Conservation (phyloP, 2,329 filamentous ascomycete species). For the Pseudopyricularia cyperi region DNA sequence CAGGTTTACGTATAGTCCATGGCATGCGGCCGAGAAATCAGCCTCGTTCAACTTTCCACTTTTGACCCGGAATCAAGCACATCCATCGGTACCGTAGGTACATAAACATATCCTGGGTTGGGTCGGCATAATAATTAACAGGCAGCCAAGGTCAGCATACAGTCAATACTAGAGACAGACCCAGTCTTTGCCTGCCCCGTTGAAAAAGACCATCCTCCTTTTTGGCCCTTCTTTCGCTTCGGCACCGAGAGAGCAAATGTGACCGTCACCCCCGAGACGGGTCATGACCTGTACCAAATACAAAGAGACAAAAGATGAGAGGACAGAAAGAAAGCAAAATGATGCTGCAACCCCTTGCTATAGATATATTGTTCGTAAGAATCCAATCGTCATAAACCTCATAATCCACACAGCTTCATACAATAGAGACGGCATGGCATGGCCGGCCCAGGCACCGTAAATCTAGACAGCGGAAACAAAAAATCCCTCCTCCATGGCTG, state of each 20-base stretch:
- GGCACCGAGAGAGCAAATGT: not conserved
- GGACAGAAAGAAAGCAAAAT: not conserved
- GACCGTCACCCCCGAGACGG: too few relatives aligned
- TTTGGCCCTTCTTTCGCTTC: not conserved
- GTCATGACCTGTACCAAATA: not conserved
- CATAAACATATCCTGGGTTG: too few relatives aligned
- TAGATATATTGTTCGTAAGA: not conserved
- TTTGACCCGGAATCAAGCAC: too few relatives aligned
- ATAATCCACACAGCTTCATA: not conserved
- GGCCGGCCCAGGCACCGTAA: not conserved
- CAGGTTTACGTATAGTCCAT: not conserved
- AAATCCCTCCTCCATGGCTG: not conserved
- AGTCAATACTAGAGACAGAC: too few relatives aligned
- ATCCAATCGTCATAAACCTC: not conserved
- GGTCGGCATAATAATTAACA: too few relatives aligned
- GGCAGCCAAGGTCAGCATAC: too few relatives aligned
- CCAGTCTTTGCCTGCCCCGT: too few relatives aligned
- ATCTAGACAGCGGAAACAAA: not conserved
- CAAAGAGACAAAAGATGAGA: not conserved
- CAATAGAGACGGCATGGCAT: not conserved
- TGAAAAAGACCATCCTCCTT: not conserved
- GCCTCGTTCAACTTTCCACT: too few relatives aligned
- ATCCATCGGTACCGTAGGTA: too few relatives aligned
- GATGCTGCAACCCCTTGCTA: not conserved
- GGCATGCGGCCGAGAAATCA: too few relatives aligned